Evolutionary conservation across 441 rosid species (phyloP), one percentile per base, ranked within the genome.

Genomic region (Jatropha multifida): DNA sequence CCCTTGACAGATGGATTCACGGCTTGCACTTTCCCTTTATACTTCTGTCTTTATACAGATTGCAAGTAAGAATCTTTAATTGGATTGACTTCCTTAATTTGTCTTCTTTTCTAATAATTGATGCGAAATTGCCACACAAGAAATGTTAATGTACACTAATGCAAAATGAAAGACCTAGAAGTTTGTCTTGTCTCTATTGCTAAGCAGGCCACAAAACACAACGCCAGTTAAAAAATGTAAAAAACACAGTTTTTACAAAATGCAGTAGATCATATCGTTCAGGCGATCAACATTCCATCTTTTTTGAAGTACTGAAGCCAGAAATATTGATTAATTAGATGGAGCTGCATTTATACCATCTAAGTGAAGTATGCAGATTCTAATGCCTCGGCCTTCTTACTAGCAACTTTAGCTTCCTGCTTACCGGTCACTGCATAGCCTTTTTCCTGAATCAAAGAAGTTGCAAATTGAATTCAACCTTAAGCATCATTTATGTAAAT

Each of bases 281-380:
- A 41, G 75, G 75, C 2, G 46, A 44, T 4, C 0, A 8, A 44
- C 10, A 44, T 44, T 42, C 46, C 46, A 46, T 32, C 75, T 9
- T 10, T 60, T 23, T 58, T 17, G 9, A 23, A 23, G 54, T 14
- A 11, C 40, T 20, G 56, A 12, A 4, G 6, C 10, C 15, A 69
- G 32, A 4, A 38, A 17, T 13, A 10, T 27, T 44, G 26, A 8
- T 6, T 32, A 61, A 12, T 7, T 27, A 9, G 44, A 20, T 26
- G 11, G n/a, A 40, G 60, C 65, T 42, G 54, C 44, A n/a, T 65
- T 69, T 69, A 17, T 41, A 40, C 40, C 60, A 41, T 72, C 68
- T 81, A 82, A 48, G 72, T 67, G 72, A 91, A 90, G 79, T 90
- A 83, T 13, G 87, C 84, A 55, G 86, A 78, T 84, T 92, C 97